Base-by-base conservation (phyloP, 108 stramenopile genomes). In the Parmales sp. region DNA sequence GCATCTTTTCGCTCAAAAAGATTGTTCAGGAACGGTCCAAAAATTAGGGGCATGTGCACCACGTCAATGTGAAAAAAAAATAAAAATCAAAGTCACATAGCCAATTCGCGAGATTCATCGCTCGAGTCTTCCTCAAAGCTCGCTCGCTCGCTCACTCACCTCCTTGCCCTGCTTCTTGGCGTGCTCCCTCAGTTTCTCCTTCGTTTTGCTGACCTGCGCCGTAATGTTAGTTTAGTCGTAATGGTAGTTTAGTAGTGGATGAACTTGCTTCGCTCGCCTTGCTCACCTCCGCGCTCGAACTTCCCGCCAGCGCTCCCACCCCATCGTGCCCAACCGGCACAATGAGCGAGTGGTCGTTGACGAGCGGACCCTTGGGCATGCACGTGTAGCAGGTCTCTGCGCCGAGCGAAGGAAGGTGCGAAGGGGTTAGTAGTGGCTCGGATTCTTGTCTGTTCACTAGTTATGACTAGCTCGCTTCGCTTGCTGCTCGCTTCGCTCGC, bases 341-440 rank as follows among this genome's bases (percentile, higher is more conserved):
- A 51, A 94, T 76, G 49, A 94, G 73, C 7, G 88, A 79, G 74
- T 94, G 92, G 37, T 79, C 82, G 6, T 77, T 79, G 70, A 78
- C 75, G 38, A 90, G 76, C 0, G 86, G 82, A 39, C 92, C 92
- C 67, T 94, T 94, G 23, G 92, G 88, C 89, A 88, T 88, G 69
- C 84, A 71, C 11, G 88, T 67, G 68, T 91, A 94, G 68, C 78
- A 81, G 23, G 78, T 60, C 19, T 88, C 68, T n/a, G n/a, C n/a
- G n/a, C n/a, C n/a, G n/a, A n/a, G n/a, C n/a, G n/a, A n/a, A n/a
- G n/a, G n/a, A n/a, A n/a, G n/a, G n/a, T n/a, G n/a, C n/a, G n/a
- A n/a, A n/a, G n/a, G n/a, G n/a, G n/a, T n/a, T n/a, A n/a, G n/a
- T n/a, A n/a, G n/a, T n/a, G n/a, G n/a, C n/a, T n/a, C n/a, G n/a